Evolutionary conservation across 1,284 basidiomycete species (phyloP), one percentile per base, ranked within the genome.

Genomic region (Polyporus tsugae): DNA sequence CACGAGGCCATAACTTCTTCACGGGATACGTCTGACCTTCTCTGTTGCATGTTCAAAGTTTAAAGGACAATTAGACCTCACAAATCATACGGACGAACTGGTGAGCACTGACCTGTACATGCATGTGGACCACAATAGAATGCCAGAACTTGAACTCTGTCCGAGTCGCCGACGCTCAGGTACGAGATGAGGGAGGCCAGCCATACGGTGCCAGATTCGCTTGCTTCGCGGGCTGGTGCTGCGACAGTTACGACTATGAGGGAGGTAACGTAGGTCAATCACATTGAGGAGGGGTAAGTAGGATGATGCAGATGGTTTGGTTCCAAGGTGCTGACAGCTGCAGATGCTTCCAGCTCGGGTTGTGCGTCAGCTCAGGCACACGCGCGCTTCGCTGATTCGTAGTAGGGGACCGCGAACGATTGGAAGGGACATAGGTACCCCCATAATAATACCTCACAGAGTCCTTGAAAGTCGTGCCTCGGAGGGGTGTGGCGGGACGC

Each of bases 371-470:
- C 6, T 44, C 42, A 17, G 42, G 19, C 5, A 19, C 6, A 6
- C 42, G 19, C 19, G 42, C 42, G 42, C 42, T 19, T 44, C 42
- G 29, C 19, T 2, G n/a, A 17, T 11, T 29, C n/a, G n/a, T n/a
- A n/a, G n/a, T 29, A 29, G 29, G 29, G 1, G 22, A 46, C n/a
- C 4, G 22, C 10, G 10, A 49, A 4, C 46, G 22, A 52, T 10
- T 10, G 22, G 41, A 19, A 42, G 41, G 3, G 13, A 6, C 29
- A 13, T 2, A 33, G 17, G 10, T 36, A 85, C 87, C 88, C 68
- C 88, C 87, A 75, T 88, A 89, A 75, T 88, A 89, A 66, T 83
- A 81, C 9, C 88, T 88, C 29, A 89, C 86, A 4, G n/a, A n/a
- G n/a, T 74, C 80, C 22, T 80, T 74, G 29, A 29, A 29, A 29